Evolutionary conservation across 2,329 filamentous ascomycete species (phyloP).

Genomic region (Trichoderma atrobrunneum): DNA sequence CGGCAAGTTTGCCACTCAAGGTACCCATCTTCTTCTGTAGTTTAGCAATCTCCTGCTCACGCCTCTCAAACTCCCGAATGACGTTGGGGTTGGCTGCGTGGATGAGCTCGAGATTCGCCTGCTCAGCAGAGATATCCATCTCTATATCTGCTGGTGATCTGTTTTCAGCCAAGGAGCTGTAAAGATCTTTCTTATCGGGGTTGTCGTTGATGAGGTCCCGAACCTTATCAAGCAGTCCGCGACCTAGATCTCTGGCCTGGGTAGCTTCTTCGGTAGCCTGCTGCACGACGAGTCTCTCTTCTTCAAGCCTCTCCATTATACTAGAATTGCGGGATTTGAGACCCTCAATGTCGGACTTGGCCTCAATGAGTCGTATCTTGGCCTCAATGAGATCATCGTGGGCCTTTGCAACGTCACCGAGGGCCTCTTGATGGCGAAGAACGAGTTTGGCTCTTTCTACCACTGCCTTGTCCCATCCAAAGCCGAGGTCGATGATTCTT

Average conservation of each 20-base stretch:
- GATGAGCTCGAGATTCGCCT: slow-evolving; percentile 74
- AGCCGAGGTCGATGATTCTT: slow-evolving; percentile 48
- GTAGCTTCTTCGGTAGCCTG: slow-evolving; percentile 40
- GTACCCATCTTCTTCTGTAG: slow-evolving; percentile 57
- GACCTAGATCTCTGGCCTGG: slow-evolving; percentile 35
- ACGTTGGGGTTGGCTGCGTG: slow-evolving; percentile 73
- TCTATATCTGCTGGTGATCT: slow-evolving; percentile 64
- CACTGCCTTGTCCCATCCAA: slow-evolving; percentile 53
- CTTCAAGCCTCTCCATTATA: slow-evolving; percentile 53
- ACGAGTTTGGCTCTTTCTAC: slow-evolving; percentile 55
- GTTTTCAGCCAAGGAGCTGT: slow-evolving; percentile 44
- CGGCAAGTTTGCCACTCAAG: slow-evolving; percentile 53
- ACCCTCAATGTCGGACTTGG: slow-evolving; percentile 70
- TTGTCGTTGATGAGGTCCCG: slow-evolving; percentile 39
- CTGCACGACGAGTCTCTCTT: slow-evolving; percentile 38
- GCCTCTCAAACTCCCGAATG: slow-evolving; percentile 73
- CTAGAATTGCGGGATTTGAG: slow-evolving; percentile 64
- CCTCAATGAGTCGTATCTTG: slow-evolving; percentile 72
- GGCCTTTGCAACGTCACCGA: slow-evolving; percentile 60
- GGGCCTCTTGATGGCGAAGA: slow-evolving; percentile 53
- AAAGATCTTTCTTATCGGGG: slow-evolving; percentile 39
- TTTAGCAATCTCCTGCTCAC: slow-evolving; percentile 66
- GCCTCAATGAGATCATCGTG: slow-evolving; percentile 66
- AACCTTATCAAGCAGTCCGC: slow-evolving; percentile 35
- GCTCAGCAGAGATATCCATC: slow-evolving; percentile 69